Percentiles rank a stretch among this genome's conserved stretches.
phyloP scores from a whole-genome alignment of 2,329 filamentous ascomycete species.

The Pyrenophora teres region DNA sequence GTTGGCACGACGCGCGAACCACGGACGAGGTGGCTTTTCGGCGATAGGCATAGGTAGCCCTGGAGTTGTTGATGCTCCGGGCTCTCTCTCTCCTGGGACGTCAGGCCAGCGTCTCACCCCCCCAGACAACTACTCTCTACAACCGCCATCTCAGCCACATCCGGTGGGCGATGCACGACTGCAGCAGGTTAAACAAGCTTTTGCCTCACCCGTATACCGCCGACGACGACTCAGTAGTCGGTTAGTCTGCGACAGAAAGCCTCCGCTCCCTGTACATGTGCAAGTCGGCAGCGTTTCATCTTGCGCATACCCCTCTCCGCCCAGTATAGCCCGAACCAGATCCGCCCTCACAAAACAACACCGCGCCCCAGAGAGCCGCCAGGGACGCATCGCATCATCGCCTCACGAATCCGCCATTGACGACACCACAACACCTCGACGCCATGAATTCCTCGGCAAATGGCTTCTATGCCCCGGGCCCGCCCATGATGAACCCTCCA shows the following conservation, averaged over 20 bases:
- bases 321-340: conserved; percentile 12
- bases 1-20: conserved; percentile 10
- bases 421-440: conserved; percentile 3
- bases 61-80: too few relatives aligned
- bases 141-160: not conserved
- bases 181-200: conserved; percentile 27
- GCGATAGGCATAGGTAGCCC: not conserved
- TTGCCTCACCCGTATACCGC: conserved; percentile 22
- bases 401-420: conserved; percentile 7
- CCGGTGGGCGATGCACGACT: conserved; percentile 8
- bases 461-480: conserved; percentile 41
- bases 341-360: conserved; percentile 31
- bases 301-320: conserved; percentile 19
- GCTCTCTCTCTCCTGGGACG: too few relatives aligned
- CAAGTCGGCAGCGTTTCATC: conserved; percentile 41
- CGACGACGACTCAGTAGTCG: conserved; percentile 26
- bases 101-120: conserved; percentile 2
- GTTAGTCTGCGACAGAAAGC: conserved; percentile 36
- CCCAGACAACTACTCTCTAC: not conserved
- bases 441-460: conserved; percentile 42
- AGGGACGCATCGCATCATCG: conserved; percentile 17
- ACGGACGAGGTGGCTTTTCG: conserved; percentile 11
- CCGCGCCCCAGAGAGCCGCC: conserved; percentile 15
- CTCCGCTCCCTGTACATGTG: conserved; percentile 22
- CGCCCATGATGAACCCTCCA: conserved; percentile 47